Base-by-base conservation (phyloP, 768 basidiomycete species). In the Pleurotus cornucopiae region DNA sequence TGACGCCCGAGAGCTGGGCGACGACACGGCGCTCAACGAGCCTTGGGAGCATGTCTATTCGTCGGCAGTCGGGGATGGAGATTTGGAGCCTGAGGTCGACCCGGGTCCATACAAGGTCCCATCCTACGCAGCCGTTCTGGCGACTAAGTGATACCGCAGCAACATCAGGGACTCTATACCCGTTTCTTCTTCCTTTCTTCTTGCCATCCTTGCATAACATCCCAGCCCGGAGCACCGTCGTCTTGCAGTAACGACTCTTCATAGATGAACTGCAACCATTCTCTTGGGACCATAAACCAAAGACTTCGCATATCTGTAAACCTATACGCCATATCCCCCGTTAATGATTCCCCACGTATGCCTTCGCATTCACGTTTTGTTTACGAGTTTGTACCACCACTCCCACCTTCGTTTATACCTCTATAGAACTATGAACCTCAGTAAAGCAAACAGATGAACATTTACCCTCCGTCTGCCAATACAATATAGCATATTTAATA, bases 11-110 rank as follows among this genome's bases (percentile, higher is more conserved):
- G 79, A 80, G 57, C 65, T 76, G 54, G 39, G 39, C 18, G 51
- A 53, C 11, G 41, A 30, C 18, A 14, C n/a, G 14, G 67, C 70
- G 16, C 55, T 73, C 16, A 81, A 83, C 57, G 83, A 86, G 60
- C 76, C 80, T 37, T 85, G 84, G 84, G 83, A 84, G 62, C 77
- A 80, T 62, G 66, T 85, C 44, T 71, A 70, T 41, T 12, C 38
- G 49, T 66, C 64, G 38, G 71, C 67, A 38, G 78, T 76, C 41
- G 71, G 71, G 48, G 73, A 74, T 41, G 30, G 30, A 11, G 30
- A 34, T 11, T 11, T 11, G 30, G 30, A 34, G 30, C 30, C 30
- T 34, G 71, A 72, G 11, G 11, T 53, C 41, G 51, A 43, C 7
- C 43, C 51, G 14, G 39, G 51, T 40, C 51, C 51, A 13, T 20